These are phyloP conservation scores for Dryas integrifolia DNA, from an alignment of 331 rosid species.

Conservation along the genomic window DNA sequence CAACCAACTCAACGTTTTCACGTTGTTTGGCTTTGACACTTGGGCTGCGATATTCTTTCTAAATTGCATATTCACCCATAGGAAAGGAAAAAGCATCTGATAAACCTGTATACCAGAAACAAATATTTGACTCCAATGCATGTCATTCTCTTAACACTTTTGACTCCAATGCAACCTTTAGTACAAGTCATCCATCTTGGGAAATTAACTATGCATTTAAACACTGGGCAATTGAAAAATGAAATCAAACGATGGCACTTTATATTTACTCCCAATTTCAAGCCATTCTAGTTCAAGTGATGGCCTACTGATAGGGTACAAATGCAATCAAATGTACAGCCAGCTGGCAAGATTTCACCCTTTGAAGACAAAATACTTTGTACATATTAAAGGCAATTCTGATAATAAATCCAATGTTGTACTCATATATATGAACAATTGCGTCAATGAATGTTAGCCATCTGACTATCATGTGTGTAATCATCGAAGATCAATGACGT, in stretches of 20 bases:
- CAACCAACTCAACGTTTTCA: conserved; percentile 8
- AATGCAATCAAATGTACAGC: conserved; percentile 12
- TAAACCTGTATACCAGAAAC: too few relatives aligned
- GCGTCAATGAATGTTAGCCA: conserved; percentile 24
- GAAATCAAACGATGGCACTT: not conserved
- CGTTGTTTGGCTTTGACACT: too few relatives aligned
- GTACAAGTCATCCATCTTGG: not conserved
- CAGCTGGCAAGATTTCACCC: conserved; percentile 30
- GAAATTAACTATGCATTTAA: not conserved
- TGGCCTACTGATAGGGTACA: conserved; percentile 12
- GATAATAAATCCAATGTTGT: conserved; percentile 29
- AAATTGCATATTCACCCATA: not conserved
- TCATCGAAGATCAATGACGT: conserved; percentile 90
- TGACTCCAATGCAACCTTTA: not conserved
- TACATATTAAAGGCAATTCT: conserved; percentile 16
- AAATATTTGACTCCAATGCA: not conserved
- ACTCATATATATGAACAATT: conserved; percentile 37
- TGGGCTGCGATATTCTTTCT: too few relatives aligned
- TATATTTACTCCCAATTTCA: not conserved
- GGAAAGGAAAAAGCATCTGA: not conserved
- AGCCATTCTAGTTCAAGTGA: conserved; percentile 16
- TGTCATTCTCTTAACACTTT: not conserved
- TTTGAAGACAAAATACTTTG: conserved; percentile 31
- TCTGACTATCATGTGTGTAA: conserved; percentile 6
- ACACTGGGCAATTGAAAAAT: not conserved